These are phyloP conservation scores for Xylariales sp. DNA, from an alignment of 2,329 filamentous ascomycete genomes.

Conservation along the genomic window DNA sequence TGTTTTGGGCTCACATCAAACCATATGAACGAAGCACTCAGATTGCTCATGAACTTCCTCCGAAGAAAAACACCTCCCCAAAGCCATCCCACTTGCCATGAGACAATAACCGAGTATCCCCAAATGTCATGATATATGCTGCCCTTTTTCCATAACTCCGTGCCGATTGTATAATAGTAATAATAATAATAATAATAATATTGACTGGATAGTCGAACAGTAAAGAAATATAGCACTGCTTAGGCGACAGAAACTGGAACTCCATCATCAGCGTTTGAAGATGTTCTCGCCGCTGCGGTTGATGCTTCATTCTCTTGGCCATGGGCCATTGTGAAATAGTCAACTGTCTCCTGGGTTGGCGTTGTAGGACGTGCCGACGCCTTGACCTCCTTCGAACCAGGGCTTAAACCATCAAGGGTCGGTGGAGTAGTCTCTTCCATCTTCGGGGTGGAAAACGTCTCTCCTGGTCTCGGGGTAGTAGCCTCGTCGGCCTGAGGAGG, in stretches of 20 bases:
- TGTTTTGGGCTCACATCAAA: slow-evolving; percentile 3
- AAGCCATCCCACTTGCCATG: background rate
- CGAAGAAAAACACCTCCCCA: background rate
- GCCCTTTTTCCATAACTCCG: slow-evolving; percentile 4
- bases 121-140: slow-evolving; percentile 2
- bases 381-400: background rate
- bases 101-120: background rate
- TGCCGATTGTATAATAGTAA: slow-evolving; percentile 6
- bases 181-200: slow-evolving; percentile 1
- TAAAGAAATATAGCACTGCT: background rate
- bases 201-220: no score
- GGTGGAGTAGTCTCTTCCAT: background rate
- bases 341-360: background rate
- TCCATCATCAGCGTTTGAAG: background rate
- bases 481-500: slow-evolving; percentile 16
- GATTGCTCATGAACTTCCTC: background rate
- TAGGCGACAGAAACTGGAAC: background rate
- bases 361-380: background rate
- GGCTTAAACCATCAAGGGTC: background rate
- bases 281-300: background rate
- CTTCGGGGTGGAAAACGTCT: slow-evolving; percentile 5
- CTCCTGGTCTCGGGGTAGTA: slow-evolving; percentile 20
- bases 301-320: background rate
- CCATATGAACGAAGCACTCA: slow-evolving; percentile 6
- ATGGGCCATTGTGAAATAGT: background rate